Percentiles rank a stretch among this genome's conserved stretches.
Evolutionary conservation across 2,329 filamentous ascomycete genomes (phyloP).

Genomic region (Paecilomyces formosus): DNA sequence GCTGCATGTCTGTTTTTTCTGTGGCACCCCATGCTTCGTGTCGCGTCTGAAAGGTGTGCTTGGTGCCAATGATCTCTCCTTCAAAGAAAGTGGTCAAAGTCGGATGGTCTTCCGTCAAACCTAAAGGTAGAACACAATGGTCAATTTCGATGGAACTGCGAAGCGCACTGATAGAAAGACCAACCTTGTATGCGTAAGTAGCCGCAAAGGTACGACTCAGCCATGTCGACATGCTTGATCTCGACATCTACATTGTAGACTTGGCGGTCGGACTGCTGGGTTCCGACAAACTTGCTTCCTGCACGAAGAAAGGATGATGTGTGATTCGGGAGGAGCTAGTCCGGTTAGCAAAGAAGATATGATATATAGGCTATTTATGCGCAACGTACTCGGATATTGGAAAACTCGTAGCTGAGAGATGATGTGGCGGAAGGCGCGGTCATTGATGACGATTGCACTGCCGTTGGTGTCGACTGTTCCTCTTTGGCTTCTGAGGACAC

Average conservation of each 20-base stretch:
- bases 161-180: constrained; percentile 7
- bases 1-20: constrained; percentile 82
- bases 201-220: constrained; percentile 88
- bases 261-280: constrained; percentile 86
- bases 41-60: constrained; percentile 87
- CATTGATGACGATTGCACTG: constrained; percentile 20
- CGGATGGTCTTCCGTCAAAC: constrained; percentile 88
- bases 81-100: constrained; percentile 98
- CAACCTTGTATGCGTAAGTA: constrained; percentile 91
- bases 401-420: constrained; percentile 48
- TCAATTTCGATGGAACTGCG: constrained; percentile 2
- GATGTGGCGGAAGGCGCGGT: constrained; percentile 32
- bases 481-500: constrained; percentile 32
- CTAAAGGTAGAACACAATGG: constrained; percentile 38
- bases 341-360: constrained; percentile 7
- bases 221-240: constrained; percentile 92
- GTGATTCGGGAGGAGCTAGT: constrained; percentile 65
- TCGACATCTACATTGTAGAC: constrained; percentile 95
- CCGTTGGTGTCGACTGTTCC: constrained; percentile 19
- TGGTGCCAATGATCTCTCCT: constrained; percentile 92
- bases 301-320: constrained; percentile 80
- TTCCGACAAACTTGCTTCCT: constrained; percentile 82
- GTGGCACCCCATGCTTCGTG: constrained; percentile 87
- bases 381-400: constrained; percentile 46
- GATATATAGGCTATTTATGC: background rate